A percentile compares a stretch with the other conserved stretches of the same genome.
These are phyloP conservation scores for Mycena filopes DNA, from an alignment of 768 basidiomycete genomes.

Conservation along the genomic window DNA sequence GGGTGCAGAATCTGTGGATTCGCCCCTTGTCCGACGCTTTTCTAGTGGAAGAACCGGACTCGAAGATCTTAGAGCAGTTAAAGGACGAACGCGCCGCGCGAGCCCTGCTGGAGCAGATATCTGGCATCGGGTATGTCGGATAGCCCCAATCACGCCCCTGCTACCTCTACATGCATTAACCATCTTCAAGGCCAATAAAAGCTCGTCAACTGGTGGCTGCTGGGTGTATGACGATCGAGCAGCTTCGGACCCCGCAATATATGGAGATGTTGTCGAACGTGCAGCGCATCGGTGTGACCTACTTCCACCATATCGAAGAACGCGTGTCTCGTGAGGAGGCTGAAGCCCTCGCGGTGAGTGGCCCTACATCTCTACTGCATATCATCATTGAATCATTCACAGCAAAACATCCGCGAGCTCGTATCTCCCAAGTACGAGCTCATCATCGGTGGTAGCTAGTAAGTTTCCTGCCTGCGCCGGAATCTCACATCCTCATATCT, in stretches of 20 bases:
- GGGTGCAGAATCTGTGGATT: constrained; percentile 34
- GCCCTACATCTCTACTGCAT: background rate
- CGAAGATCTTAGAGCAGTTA: constrained; percentile 35
- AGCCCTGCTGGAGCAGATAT: constrained; percentile 49
- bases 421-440: constrained; percentile 61
- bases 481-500: background rate
- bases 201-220: constrained; percentile 60
- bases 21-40: constrained; percentile 3
- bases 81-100: constrained; percentile 40
- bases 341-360: constrained; percentile 55
- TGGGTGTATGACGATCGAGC: constrained; percentile 57
- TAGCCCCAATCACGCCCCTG: too few species aligned
- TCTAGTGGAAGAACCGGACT: constrained; percentile 13
- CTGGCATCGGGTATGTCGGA: constrained; percentile 63
- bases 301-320: constrained; percentile 50
- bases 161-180: too few species aligned
- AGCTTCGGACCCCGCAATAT: constrained; percentile 53
- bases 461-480: constrained; percentile 38
- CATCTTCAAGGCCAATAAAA: constrained; percentile 40
- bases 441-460: constrained; percentile 68
- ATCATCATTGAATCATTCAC: background rate
- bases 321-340: constrained; percentile 53
- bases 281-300: constrained; percentile 53
- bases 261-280: constrained; percentile 47
- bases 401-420: constrained; percentile 63